Percentiles rank a stretch among this genome's conserved stretches.
phyloP scores from a whole-genome alignment of 805 yeast species.

The Hemisphaericaspora nanyangensis region DNA sequence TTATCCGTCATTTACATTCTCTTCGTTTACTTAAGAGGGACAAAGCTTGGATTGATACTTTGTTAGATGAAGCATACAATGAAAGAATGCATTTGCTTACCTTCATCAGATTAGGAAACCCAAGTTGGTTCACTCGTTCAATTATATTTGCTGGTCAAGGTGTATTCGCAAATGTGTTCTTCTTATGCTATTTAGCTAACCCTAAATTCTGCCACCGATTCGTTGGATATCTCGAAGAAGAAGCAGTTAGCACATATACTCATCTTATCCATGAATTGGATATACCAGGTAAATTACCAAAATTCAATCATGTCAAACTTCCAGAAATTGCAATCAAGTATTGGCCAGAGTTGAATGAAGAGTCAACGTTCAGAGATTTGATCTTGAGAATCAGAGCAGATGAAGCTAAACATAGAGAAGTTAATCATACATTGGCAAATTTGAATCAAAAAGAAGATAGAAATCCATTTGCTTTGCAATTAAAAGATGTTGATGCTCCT shows the following conservation, averaged over 20 bases:
- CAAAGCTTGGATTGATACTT: constrained; percentile 71
- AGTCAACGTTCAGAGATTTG: constrained; percentile 56
- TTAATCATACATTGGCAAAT: constrained; percentile 73
- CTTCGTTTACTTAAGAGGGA: constrained; percentile 60
- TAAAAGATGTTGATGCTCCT: constrained; percentile 29
- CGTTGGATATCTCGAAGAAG: constrained; percentile 76
- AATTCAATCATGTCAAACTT: constrained; percentile 40
- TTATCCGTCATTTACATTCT: constrained; percentile 64
- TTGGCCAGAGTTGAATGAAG: constrained; percentile 52
- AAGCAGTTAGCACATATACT: constrained; percentile 67
- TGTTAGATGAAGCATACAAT: constrained; percentile 72
- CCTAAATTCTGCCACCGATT: constrained; percentile 71
- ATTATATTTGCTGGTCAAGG: constrained; percentile 66
- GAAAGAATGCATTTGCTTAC: constrained; percentile 76
- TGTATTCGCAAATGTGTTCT: constrained; percentile 63
- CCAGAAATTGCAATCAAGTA: constrained; percentile 62
- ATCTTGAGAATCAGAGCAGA: constrained; percentile 65
- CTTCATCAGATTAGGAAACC: constrained; percentile 60
- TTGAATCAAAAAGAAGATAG: constrained; percentile 51
- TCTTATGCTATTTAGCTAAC: constrained; percentile 51
- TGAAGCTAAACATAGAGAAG: constrained; percentile 77
- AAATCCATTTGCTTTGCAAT: constrained; percentile 59
- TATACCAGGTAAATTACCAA: constrained; percentile 47
- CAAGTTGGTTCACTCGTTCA: constrained; percentile 52
- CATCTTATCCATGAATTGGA: constrained; percentile 53